Conservation (phyloP, 192 early-diverging fungal genomes). For the Backusella circina region DNA sequence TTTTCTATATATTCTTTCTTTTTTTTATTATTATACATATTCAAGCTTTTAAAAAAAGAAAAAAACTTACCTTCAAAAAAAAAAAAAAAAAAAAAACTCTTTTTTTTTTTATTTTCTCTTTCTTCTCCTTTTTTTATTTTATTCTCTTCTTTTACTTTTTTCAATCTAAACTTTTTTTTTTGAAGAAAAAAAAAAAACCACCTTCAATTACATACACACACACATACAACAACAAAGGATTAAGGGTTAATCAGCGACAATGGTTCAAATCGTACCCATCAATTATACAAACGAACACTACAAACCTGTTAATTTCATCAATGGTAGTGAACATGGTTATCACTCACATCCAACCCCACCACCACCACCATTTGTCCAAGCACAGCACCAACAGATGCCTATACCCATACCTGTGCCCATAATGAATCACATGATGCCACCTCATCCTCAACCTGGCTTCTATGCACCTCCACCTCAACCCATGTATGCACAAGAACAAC, state of each 20-base stretch:
- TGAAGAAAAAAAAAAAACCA: background rate
- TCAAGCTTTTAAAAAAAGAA: background rate
- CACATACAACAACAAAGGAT: background rate
- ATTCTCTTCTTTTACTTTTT: background rate
- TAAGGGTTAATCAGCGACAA: background rate
- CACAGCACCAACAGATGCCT: slow-evolving; percentile 12
- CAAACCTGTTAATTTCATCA: slow-evolving; percentile 6
- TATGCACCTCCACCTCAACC: slow-evolving; percentile 8
- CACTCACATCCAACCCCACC: background rate
- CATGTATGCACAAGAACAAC: background rate
- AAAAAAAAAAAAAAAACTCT: background rate
- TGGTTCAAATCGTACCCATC: slow-evolving; percentile 11
- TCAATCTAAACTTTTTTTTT: background rate
- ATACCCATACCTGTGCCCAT: slow-evolving; percentile 14
- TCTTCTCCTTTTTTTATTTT: background rate
- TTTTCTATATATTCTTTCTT: background rate
- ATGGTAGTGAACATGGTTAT: background rate
- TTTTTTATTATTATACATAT: background rate
- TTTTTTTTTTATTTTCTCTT: background rate
- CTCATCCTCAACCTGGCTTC: slow-evolving; percentile 8
- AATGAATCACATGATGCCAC: slow-evolving; percentile 11
- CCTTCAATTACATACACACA: background rate
- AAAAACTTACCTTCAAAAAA: background rate
- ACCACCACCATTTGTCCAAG: background rate
- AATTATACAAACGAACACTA: slow-evolving; percentile 15